Evolutionary conservation across 768 basidiomycete genomes (phyloP), one percentile per base, ranked within the genome.

Genomic region (Pholiota microspora): DNA sequence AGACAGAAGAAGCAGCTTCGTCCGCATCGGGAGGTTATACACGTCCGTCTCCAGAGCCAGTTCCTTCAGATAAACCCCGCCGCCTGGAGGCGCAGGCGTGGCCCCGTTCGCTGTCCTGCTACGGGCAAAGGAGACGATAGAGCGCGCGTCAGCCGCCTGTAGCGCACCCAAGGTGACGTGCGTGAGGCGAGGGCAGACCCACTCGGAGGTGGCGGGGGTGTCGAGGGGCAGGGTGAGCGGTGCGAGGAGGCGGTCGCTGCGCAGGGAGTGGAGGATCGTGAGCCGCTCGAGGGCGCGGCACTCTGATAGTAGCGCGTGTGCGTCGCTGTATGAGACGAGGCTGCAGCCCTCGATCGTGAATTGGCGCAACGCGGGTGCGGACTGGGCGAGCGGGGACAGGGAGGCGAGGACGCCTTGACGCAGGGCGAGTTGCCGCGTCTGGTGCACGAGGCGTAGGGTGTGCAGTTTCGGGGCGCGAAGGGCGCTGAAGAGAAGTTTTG

Each of bases 321-420:
- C 34, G 38, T 62, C 60, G 23, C 46, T 36, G 16, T 45, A 42
- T n/a, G 47, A 44, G 23, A 51, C n/a, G 16, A 61, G 42, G 21
- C 57, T 56, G 52, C 56, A 63, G 10, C 58, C 60, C n/a, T 55
- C 35, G 13, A 63, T 12, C 16, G 57, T 55, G 10, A 65, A 36
- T 4, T 44, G 16, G 12, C 34, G 48, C 8, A 61, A 52, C 28
- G 16, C n/a, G n/a, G 59, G 32, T 15, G 62, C 53, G 10, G 60
- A 62, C n/a, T 58, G 55, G 2, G 59, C 28, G 23, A 62, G 55
- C 15, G 49, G 28, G 40, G 56, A 27, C 24, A 65, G 53, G 29
- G 60, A 46, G 10, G 32, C 32, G 10, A 59, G 31, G 7, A 46
- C 51, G 23, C 51, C 49, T 4, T 35, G 38, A 2, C 54, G 54